These are phyloP conservation scores for Ascoidea asiatica DNA, from an alignment of 805 yeast species.

Conservation along the genomic window DNA sequence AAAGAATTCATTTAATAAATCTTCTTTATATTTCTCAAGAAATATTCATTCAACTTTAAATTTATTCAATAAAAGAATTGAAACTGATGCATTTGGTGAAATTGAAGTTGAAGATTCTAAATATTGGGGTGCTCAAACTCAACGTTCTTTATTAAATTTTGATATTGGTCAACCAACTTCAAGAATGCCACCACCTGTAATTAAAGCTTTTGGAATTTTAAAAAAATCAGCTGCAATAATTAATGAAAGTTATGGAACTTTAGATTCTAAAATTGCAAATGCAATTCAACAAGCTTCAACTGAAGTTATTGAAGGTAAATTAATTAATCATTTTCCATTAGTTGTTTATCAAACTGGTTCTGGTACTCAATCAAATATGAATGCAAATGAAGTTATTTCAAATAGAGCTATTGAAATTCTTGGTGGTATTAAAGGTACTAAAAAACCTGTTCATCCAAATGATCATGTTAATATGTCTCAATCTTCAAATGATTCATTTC, in stretches of 20 bases:
- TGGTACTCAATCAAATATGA: slow-evolving; percentile 98
- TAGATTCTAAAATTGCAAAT: slow-evolving; percentile 70
- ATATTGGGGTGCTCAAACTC: slow-evolving; percentile 99
- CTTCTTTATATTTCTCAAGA: neutral
- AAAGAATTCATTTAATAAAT: neutral
- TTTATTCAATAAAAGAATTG: slow-evolving; percentile 34
- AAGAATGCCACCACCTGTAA: slow-evolving; percentile 80
- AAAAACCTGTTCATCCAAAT: slow-evolving; percentile 93
- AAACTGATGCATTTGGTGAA: slow-evolving; percentile 94
- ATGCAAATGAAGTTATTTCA: slow-evolving; percentile 96
- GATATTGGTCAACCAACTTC: slow-evolving; percentile 91
- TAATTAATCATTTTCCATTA: slow-evolving; percentile 89
- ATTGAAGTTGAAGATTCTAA: slow-evolving; percentile 76
- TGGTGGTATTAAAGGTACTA: slow-evolving; percentile 88
- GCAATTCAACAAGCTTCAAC: slow-evolving; percentile 92
- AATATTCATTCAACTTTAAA: neutral
- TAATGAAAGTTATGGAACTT: slow-evolving; percentile 65
- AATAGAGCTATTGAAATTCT: slow-evolving; percentile 95
- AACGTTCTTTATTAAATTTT: slow-evolving; percentile 85
- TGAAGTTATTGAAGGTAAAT: slow-evolving; percentile 86
- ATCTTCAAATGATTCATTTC: slow-evolving; percentile 98
- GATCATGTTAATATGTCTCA: slow-evolving; percentile 98
- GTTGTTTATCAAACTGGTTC: slow-evolving; percentile 99
- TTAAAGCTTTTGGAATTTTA: slow-evolving; percentile 84
- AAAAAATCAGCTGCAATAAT: slow-evolving; percentile 93